Evolutionary conservation across 371 early-diverging fungal species (phyloP).

Genomic region (Mortierella sp.): DNA sequence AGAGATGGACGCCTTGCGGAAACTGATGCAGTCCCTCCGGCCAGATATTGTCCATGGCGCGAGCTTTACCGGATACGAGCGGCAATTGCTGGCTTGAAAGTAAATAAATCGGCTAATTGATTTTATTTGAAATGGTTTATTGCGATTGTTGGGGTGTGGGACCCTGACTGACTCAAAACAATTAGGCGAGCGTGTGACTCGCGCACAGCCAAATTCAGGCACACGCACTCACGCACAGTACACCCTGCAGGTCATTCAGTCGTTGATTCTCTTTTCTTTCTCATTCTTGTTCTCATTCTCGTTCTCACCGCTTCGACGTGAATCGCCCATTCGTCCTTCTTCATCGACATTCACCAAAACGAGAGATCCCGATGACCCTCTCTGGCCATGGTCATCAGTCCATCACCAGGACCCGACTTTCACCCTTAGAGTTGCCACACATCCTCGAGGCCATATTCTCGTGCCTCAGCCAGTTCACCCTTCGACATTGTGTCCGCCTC

Average conservation of each 20-base stretch:
- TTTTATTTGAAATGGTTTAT: background rate
- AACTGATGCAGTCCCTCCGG: background rate
- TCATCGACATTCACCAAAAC: background rate
- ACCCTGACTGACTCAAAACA: background rate
- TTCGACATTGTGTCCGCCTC: slow-evolving; percentile 9
- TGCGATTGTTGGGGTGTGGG: no score
- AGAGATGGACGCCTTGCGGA: background rate
- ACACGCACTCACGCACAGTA: background rate
- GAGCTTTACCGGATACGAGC: background rate
- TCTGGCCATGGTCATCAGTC: slow-evolving; percentile 3
- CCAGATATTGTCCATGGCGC: background rate
- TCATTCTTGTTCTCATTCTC: background rate
- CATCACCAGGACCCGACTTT: slow-evolving; percentile 4
- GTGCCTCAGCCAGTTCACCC: slow-evolving; percentile 1
- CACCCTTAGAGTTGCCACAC: slow-evolving; percentile 1
- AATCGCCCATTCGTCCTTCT: background rate
- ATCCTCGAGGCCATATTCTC: slow-evolving; percentile 14
- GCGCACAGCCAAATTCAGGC: slow-evolving; percentile 2
- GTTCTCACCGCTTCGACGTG: background rate
- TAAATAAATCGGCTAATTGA: no score
- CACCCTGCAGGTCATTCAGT: background rate
- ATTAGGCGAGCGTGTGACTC: background rate
- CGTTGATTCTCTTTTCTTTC: background rate
- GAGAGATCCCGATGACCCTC: slow-evolving; percentile 4
- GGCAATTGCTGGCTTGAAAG: background rate